Base-by-base conservation (phyloP, 441 rosid species). In the Hura crepitans region DNA sequence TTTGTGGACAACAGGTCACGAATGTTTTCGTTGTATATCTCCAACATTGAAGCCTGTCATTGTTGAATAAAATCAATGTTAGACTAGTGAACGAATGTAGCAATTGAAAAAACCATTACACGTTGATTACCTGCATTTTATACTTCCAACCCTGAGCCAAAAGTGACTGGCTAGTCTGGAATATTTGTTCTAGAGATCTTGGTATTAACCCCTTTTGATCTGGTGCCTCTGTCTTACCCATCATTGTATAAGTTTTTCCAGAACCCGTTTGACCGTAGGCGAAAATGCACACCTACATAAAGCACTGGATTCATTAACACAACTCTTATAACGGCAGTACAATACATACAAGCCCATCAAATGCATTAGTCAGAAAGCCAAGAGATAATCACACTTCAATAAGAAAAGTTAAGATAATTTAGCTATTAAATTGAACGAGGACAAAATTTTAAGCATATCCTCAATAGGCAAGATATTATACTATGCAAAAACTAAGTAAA, bases 221-320 rank as follows among this genome's bases (percentile, higher is more conserved):
- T 37, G 77, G 66, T 12, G 80, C 77, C 72, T 88, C 91, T 33
- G 97, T 90, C 76, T 83, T 89, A 43, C 99, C 99, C 98, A 95
- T 87, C 99, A 95, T 92, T 13, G 99, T 95, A 74, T 95, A 95
- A 7, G 99, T 95, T 82, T 95, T 95, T 0, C 99, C 98, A 1
- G 99, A 92, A 59, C 99, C 99, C 6, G 99, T 95, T 70, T 95
- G 98, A 33, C 99, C 99, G 57, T 95, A 95, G 37, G 99, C 99
- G 86, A 95, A 95, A 59, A 95, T 92, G 76, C 99, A 95, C 13
- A 95, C 98, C 99, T 95, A 81, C 77, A 61, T 82, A 74, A 71
- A 59, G 49, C 20, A 66, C 20, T 20, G 12, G 23, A 69, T 12
- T 15, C 50, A 70, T 73, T 13, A 57, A 49, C 12, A 49, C 28